These are phyloP conservation scores for Pseudogymnoascus sp. DNA, from an alignment of 2,329 filamentous ascomycete species.

Conservation along the genomic window DNA sequence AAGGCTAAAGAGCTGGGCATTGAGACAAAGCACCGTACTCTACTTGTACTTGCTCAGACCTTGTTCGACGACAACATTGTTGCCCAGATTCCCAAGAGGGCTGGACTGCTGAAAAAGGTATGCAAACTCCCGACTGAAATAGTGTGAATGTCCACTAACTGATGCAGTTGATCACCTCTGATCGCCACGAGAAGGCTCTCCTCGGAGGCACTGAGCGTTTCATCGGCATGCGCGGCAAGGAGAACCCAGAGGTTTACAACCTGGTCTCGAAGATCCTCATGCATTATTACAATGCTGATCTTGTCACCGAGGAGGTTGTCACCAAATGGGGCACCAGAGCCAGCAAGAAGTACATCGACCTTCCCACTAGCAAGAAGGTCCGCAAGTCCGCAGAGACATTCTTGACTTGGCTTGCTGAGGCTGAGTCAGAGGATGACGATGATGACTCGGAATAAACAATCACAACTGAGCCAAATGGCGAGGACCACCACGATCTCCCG, in stretches of 20 bases:
- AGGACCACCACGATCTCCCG: not conserved
- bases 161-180: constrained; percentile 67
- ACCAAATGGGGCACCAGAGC: constrained; percentile 89
- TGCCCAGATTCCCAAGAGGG: constrained; percentile 77
- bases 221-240: constrained; percentile 60
- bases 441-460: constrained; percentile 38
- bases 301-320: constrained; percentile 80
- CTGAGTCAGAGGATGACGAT: constrained; percentile 66
- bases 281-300: constrained; percentile 82
- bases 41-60: constrained; percentile 85
- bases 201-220: constrained; percentile 93
- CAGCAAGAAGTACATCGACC: constrained; percentile 96
- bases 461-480: not conserved
- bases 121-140: constrained; percentile 22
- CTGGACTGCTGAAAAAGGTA: constrained; percentile 81
- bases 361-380: constrained; percentile 85
- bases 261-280: constrained; percentile 80
- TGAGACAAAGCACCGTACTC: constrained; percentile 86
- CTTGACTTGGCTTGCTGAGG: constrained; percentile 86
- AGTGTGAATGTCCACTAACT: not conserved
- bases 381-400: constrained; percentile 92
- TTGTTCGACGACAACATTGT: constrained; percentile 87
- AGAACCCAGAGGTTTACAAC: constrained; percentile 69
- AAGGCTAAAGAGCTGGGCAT: constrained; percentile 97
- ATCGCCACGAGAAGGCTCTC: constrained; percentile 91